phyloP scores from a whole-genome alignment of 345 rosid species.

The Aquilaria sinensis region DNA sequence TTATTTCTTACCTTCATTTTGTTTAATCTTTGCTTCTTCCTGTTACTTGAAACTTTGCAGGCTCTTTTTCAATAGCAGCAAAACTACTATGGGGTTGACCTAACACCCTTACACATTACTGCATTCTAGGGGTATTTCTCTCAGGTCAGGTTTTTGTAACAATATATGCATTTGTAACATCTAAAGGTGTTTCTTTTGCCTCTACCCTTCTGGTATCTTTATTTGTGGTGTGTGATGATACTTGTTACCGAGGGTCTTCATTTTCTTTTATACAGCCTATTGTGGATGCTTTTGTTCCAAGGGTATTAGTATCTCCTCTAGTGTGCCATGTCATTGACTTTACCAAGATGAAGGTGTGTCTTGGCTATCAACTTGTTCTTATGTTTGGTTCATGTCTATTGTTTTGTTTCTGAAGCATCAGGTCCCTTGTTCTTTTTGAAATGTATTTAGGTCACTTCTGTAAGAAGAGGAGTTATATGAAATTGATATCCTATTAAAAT shows the following conservation, averaged over 20 bases:
- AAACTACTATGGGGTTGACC: conserved; percentile 84
- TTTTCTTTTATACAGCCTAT: conserved; percentile 61
- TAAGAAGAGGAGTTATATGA: conserved; percentile 94
- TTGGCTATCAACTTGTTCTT: not conserved
- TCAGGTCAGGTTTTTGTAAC: conserved; percentile 49
- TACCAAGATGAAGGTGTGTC: conserved; percentile 62
- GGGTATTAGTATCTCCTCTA: conserved; percentile 82
- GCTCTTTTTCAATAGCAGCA: conserved; percentile 98
- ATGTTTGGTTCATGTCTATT: not conserved
- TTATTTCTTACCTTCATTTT: not conserved
- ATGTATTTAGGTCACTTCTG: conserved; percentile 10
- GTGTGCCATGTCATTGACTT: conserved; percentile 64
- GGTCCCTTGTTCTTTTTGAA: not conserved
- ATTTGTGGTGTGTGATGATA: not conserved
- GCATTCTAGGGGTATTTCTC: conserved; percentile 95
- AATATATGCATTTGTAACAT: conserved; percentile 1
- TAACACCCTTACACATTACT: conserved; percentile 70
- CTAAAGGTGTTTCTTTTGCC: too few species aligned
- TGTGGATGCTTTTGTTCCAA: conserved; percentile 99
- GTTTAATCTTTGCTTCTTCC: not conserved
- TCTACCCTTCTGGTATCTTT: too few species aligned
- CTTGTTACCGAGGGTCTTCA: not conserved
- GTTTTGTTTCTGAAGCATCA: not conserved
- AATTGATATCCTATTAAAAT: conserved; percentile 83
- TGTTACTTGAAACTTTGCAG: conserved; percentile 41